Base-by-base conservation (phyloP, 352 stramenopile species). In the Pythium scleroteichum region DNA sequence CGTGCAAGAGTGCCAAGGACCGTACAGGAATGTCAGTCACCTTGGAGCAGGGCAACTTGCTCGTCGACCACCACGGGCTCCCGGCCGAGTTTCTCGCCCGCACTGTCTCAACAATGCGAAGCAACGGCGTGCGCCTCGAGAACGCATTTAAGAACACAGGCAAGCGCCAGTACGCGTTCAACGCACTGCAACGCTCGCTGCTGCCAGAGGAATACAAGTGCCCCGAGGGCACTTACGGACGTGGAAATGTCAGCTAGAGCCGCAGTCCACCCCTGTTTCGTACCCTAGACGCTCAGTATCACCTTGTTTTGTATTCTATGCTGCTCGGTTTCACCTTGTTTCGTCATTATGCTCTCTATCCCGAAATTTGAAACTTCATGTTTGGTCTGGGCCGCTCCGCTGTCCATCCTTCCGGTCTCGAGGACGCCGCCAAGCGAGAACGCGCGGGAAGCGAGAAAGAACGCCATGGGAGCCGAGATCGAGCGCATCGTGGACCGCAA, bases 1-100 rank as follows among this genome's bases (percentile, higher is more conserved):
- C 98, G 65, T 99, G 96, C 68, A 99, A 99, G 64, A 97, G 82
- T 45, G 96, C 96, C 16, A 99, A 99, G 72, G 96, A 99, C 75
- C 88, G 96, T 47, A 99, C 96, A 39, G 95, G 93, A 13, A 99
- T 99, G 96, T 96, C 97, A 17, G 89, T 98, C 32, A 99, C 95
- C 33, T 89, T 98, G 32, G 97, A 98, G 64, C 89, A 98, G 55
- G 90, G 83, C 13, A 80, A 85, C 32, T 85, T 94, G 60, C 68
- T 94, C 1, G 78, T 87, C 14, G 73, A 90, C 53, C 69, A 89
- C 44, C 85, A 94, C 57, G 70, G 76, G 0, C 66, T 94, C 9
- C 83, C 82, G 0, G 78, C 78, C 6, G 80, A 65, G 41, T 65
- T 59, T 24, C 32, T 65, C 38, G 82, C 63, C 76, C 85, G 69